Conservation (phyloP, 2,329 filamentous ascomycete species). For the Xylaria sp. region DNA sequence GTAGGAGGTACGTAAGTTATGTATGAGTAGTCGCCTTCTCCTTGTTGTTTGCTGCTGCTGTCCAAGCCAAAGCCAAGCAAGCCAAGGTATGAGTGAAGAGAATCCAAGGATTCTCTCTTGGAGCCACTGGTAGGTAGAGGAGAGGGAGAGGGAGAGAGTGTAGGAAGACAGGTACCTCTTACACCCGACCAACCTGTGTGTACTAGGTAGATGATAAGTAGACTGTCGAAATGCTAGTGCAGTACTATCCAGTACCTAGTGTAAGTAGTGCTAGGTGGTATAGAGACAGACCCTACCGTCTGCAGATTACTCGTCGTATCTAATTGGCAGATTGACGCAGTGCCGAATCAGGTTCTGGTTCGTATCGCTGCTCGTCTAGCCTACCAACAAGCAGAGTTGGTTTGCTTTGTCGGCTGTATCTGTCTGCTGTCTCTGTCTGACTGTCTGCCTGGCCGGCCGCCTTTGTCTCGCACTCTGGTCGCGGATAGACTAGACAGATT, state of each 20-base stretch:
- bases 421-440: background rate
- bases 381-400: constrained; percentile 22
- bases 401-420: constrained; percentile 17
- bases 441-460: background rate
- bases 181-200: background rate
- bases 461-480: constrained; percentile 2
- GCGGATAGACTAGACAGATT: background rate
- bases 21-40: background rate
- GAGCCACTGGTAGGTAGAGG: background rate
- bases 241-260: background rate
- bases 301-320: constrained; percentile 61
- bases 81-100: background rate
- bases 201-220: too few species aligned
- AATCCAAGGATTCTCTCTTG: constrained; percentile 6
- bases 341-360: constrained; percentile 45
- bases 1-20: background rate
- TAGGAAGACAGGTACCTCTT: constrained; percentile 2
- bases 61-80: constrained; percentile 11
- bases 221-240: background rate
- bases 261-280: background rate
- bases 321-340: constrained; percentile 58
- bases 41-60: background rate
- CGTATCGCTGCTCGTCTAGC: constrained; percentile 39
- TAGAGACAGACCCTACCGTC: background rate
- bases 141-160: background rate